phyloP scores from a whole-genome alignment of 306 rosid genomes.

The Quercus cerris region DNA sequence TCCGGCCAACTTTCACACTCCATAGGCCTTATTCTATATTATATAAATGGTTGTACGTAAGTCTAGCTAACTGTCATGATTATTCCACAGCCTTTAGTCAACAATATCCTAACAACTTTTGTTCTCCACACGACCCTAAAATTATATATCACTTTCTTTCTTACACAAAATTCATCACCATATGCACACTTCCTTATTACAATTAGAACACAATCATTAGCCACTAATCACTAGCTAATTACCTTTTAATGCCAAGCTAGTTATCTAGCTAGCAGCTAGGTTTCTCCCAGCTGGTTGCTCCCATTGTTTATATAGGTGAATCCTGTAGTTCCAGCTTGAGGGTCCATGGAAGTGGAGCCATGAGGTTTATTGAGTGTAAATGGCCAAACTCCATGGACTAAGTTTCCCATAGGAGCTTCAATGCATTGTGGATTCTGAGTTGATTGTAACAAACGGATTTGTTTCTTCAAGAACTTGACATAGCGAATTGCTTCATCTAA shows the following conservation, averaged over 20 bases:
- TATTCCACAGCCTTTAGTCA: constrained; percentile 60
- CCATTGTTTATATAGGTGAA: background rate
- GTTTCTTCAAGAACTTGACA: constrained; percentile 85
- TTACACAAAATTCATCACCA: background rate
- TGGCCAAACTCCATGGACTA: constrained; percentile 32
- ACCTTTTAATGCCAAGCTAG: constrained; percentile 48
- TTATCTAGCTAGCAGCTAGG: background rate
- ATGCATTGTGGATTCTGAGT: constrained; percentile 31
- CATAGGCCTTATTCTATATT: constrained; percentile 30
- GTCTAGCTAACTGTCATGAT: constrained; percentile 61
- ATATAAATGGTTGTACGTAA: constrained; percentile 43
- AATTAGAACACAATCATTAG: background rate
- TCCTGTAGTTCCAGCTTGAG: constrained; percentile 6
- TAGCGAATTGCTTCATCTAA: constrained; percentile 89
- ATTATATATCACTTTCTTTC: background rate
- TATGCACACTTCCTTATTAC: background rate
- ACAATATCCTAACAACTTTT: constrained; percentile 70
- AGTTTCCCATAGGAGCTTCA: background rate
- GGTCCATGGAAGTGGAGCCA: constrained; percentile 20
- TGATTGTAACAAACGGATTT: constrained; percentile 69
- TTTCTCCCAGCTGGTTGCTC: constrained; percentile 8
- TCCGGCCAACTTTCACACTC: constrained; percentile 54
- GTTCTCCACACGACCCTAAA: constrained; percentile 31
- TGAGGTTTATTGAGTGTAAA: constrained; percentile 31
- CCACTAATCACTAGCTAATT: constrained; percentile 28